phyloP scores from a whole-genome alignment of 352 stramenopile genomes.

The Phytophthora multivora region DNA sequence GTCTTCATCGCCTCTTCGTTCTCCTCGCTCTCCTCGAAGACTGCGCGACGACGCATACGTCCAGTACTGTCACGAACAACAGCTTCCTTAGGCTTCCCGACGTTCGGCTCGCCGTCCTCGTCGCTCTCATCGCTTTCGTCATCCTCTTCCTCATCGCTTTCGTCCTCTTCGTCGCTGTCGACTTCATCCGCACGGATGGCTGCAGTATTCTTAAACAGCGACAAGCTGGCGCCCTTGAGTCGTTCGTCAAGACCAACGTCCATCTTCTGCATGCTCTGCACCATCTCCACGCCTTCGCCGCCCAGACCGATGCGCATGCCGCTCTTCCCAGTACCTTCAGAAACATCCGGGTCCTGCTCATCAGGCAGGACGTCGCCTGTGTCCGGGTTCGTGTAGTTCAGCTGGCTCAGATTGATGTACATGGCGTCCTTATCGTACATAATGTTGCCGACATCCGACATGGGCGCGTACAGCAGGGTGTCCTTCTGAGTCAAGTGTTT shows the following conservation, averaged over 20 bases:
- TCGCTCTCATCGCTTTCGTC: constrained; percentile 64
- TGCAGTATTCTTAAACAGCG: constrained; percentile 95
- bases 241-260: constrained; percentile 94
- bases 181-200: constrained; percentile 84
- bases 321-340: constrained; percentile 7
- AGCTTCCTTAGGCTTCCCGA: constrained; percentile 69
- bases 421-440: constrained; percentile 99
- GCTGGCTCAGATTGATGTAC: constrained; percentile 97
- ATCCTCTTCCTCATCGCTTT: constrained; percentile 51
- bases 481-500: constrained; percentile 95
- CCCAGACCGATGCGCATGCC: constrained; percentile 47
- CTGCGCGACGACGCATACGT: constrained; percentile 74
- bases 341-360: constrained; percentile 54
- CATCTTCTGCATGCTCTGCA: constrained; percentile 95
- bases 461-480: constrained; percentile 86
- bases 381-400: constrained; percentile 96
- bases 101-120: constrained; percentile 41
- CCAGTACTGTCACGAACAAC: constrained; percentile 73
- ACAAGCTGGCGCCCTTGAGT: constrained; percentile 92
- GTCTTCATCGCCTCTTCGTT: constrained; percentile 22
- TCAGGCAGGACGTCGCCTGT: constrained; percentile 67
- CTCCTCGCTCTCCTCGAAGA: constrained; percentile 73
- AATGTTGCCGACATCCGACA: constrained; percentile 97
- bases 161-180: constrained; percentile 64
- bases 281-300: constrained; percentile 92